A percentile compares a stretch with the other conserved stretches of the same genome.
phyloP scores from a whole-genome alignment of 495 filamentous ascomycete genomes.

The Xylaria nigripes region DNA sequence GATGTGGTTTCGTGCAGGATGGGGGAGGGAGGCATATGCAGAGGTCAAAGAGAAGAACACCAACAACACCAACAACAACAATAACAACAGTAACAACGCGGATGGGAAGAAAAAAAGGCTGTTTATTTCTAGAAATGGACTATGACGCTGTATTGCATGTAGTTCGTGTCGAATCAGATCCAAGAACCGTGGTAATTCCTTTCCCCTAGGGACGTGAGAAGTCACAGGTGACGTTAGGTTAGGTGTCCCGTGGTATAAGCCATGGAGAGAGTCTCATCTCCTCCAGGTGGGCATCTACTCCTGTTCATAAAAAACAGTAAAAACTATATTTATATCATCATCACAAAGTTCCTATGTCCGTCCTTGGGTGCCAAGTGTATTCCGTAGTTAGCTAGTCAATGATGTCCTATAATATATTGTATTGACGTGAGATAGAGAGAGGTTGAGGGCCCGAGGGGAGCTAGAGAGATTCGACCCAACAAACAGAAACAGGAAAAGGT shows the following conservation, averaged over 20 bases:
- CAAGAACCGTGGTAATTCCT: background rate
- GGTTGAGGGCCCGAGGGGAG: too few species aligned
- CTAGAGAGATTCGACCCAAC: background rate
- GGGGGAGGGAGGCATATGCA: background rate
- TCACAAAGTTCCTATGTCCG: too few species aligned
- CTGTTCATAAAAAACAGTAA: too few species aligned
- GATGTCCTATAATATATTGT: too few species aligned
- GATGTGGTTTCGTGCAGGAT: background rate
- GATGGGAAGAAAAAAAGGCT: background rate
- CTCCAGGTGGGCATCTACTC: too few species aligned
- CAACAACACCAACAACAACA: too few species aligned
- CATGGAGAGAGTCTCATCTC: too few species aligned
- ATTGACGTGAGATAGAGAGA: too few species aligned
- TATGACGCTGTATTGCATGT: background rate
- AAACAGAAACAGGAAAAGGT: background rate
- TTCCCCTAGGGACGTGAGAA: background rate
- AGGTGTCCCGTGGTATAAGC: background rate
- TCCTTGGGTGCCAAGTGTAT: too few species aligned
- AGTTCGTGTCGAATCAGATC: background rate
- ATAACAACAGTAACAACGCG: background rate
- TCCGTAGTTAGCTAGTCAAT: too few species aligned
- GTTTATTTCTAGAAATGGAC: background rate
- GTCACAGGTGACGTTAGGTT: background rate
- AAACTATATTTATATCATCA: too few species aligned
- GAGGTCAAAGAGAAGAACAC: too few species aligned